phyloP scores from a whole-genome alignment of 305 asterid genomes.

The Fraxinus albicans region DNA sequence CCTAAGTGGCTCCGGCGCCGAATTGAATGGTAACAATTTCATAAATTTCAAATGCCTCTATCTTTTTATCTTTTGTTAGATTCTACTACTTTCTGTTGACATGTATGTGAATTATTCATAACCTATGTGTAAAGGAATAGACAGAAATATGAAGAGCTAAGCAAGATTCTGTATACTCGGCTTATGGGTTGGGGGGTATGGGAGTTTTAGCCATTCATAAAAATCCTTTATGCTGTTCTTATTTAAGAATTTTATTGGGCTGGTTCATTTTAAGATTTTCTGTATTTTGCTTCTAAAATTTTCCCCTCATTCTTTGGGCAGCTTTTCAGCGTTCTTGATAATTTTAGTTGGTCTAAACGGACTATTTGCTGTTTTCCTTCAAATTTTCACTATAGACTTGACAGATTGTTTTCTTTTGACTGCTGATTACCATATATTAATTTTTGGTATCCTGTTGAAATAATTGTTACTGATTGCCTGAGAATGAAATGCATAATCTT shows the following conservation, averaged over 20 bases:
- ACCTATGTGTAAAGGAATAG: neutral
- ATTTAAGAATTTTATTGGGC: neutral
- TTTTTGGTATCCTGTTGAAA: neutral
- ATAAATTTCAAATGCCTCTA: neutral
- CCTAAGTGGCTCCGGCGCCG: conserved; percentile 33
- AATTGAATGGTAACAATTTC: conserved; percentile 33
- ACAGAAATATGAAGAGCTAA: neutral
- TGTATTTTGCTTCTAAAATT: neutral
- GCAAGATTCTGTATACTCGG: neutral
- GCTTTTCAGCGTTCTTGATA: neutral
- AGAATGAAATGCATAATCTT: neutral
- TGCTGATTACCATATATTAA: neutral
- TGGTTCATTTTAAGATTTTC: neutral
- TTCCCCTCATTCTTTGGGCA: neutral
- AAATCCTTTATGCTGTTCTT: neutral
- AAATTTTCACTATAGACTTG: neutral
- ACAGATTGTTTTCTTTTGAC: neutral
- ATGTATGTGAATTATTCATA: neutral
- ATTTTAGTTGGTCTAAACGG: neutral
- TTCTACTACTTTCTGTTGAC: neutral
- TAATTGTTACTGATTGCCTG: neutral
- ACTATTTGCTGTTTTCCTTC: neutral
- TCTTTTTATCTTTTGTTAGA: neutral
- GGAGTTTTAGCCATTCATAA: neutral
- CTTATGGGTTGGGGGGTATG: neutral